phyloP scores from a whole-genome alignment of 495 filamentous ascomycete species.

The Neurospora sp. region DNA sequence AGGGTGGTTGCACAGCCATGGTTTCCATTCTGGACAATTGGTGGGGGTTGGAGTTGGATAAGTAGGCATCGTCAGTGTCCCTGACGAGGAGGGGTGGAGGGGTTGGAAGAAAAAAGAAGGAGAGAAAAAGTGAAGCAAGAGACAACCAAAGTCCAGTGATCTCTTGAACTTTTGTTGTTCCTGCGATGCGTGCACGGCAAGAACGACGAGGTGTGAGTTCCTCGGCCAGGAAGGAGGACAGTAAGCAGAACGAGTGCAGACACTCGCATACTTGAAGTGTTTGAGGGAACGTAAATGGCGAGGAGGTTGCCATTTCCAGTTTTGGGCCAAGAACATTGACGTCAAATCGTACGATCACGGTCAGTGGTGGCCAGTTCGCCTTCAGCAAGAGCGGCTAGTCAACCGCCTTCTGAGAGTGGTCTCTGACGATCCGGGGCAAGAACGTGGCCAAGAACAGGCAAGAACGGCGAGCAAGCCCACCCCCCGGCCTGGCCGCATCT shows the following conservation, averaged over 20 bases:
- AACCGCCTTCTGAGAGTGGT: neutral
- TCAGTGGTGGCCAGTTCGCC: neutral
- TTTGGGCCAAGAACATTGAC: neutral
- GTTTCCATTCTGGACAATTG: neutral
- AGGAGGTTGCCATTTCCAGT: neutral
- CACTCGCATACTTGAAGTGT: neutral
- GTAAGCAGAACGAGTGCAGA: neutral
- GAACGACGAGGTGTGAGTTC: neutral
- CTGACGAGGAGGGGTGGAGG: neutral
- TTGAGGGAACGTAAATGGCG: neutral
- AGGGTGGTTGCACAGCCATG: neutral
- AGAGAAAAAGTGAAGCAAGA: neutral
- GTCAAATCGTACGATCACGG: neutral
- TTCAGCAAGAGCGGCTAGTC: neutral
- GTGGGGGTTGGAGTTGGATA: neutral
- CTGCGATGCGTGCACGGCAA: neutral
- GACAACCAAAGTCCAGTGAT: neutral
- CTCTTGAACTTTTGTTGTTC: neutral
- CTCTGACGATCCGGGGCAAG: neutral
- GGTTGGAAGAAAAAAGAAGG: neutral
- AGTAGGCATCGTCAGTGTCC: neutral
- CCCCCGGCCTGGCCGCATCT: neutral
- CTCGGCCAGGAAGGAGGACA: neutral
- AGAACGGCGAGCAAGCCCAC: neutral
- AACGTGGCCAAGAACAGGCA: neutral